These are phyloP conservation scores for Polyporus tsugae DNA, from an alignment of 1,284 basidiomycete species.

Conservation along the genomic window DNA sequence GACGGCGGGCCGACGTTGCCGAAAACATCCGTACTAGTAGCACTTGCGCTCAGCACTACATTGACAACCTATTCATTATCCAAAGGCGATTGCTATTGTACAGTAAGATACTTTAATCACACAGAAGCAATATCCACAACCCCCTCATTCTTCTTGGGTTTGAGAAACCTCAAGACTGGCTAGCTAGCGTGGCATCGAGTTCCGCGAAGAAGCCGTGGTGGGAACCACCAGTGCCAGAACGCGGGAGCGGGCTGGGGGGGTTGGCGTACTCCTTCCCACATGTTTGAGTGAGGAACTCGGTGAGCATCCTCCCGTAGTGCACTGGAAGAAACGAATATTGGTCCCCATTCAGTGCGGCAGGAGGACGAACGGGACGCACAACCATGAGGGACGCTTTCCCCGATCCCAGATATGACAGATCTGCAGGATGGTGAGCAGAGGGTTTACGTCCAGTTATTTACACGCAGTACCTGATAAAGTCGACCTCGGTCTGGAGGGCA, in stretches of 20 bases:
- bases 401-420: slow-evolving; percentile 65
- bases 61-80: no score
- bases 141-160: not conserved
- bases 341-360: not conserved
- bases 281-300: slow-evolving; percentile 49
- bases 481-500: slow-evolving; percentile 65
- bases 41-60: no score
- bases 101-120: not conserved
- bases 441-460: not conserved
- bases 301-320: slow-evolving; percentile 71
- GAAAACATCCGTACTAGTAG: not conserved
- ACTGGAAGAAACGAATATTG: slow-evolving; percentile 38
- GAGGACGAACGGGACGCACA: slow-evolving; percentile 42
- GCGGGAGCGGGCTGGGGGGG: slow-evolving; percentile 8
- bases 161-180: not conserved
- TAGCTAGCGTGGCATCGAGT: not conserved
- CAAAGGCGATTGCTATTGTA: not conserved
- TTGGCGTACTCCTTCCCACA: slow-evolving; percentile 40
- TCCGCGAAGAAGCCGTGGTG: slow-evolving; percentile 2
- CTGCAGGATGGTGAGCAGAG: slow-evolving; percentile 44
- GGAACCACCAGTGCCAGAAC: not conserved
- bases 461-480: slow-evolving; percentile 67
- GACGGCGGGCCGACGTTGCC: not conserved
- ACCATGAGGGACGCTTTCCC: slow-evolving; percentile 70
- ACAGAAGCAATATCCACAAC: not conserved